These are phyloP conservation scores for Leavenworthia alabamica DNA, from an alignment of 345 rosid genomes.

Conservation along the genomic window DNA sequence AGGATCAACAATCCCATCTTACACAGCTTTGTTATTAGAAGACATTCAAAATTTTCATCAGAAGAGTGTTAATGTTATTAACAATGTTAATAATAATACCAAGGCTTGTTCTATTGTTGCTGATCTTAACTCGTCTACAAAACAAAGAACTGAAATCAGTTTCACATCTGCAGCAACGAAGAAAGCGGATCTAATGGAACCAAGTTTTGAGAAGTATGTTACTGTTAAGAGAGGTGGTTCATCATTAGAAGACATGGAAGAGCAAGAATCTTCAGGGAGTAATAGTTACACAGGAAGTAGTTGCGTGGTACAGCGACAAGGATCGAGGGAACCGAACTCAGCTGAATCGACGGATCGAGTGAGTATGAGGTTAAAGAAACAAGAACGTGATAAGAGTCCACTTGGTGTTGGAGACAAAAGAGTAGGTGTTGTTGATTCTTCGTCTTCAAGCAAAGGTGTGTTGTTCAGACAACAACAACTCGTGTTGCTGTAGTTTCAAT, in stretches of 20 bases:
- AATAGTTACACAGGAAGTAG: slow-evolving; percentile 56
- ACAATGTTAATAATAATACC: slow-evolving; percentile 28
- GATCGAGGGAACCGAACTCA: slow-evolving; percentile 72
- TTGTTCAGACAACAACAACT: slow-evolving; percentile 15
- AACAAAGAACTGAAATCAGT: slow-evolving; percentile 30
- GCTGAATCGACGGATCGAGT: slow-evolving; percentile 70
- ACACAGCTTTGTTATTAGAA: slow-evolving; percentile 63
- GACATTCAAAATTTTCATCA: slow-evolving; percentile 94
- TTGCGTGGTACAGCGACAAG: slow-evolving; percentile 36
- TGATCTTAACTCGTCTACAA: slow-evolving; percentile 68
- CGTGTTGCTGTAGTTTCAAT: slow-evolving; percentile 27
- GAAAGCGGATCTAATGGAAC: slow-evolving; percentile 70
- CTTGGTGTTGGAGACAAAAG: slow-evolving; percentile 37
- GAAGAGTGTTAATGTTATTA: slow-evolving; percentile 35
- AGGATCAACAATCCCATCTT: slow-evolving; percentile 37
- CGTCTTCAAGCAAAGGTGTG: not conserved
- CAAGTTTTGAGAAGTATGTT: slow-evolving; percentile 82
- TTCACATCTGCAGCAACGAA: slow-evolving; percentile 21
- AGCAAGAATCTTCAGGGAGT: slow-evolving; percentile 89
- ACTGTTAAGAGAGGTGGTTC: slow-evolving; percentile 62
- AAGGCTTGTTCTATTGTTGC: slow-evolving; percentile 75
- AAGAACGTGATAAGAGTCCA: slow-evolving; percentile 42
- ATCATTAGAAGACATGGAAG: slow-evolving; percentile 52
- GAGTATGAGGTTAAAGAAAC: slow-evolving; percentile 44
- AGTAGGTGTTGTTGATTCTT: slow-evolving; percentile 21